Evolutionary conservation across 2,329 filamentous ascomycete genomes (phyloP), one percentile per base, ranked within the genome.

Genomic region (Juglanconis sp.): DNA sequence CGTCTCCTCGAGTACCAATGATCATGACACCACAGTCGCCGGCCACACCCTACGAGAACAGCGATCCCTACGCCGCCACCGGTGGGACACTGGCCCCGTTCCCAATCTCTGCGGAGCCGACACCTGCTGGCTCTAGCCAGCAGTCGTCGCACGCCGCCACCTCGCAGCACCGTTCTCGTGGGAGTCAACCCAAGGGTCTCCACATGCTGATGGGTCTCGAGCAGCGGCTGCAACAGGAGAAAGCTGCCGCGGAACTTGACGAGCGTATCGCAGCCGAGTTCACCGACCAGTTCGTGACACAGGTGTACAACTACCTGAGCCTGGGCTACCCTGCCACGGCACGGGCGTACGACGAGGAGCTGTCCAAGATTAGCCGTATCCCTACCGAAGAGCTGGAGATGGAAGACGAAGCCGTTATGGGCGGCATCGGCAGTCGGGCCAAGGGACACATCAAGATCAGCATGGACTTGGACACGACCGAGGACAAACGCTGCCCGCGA

Each of bases 221-320:
- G 56, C 81, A 83, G 64, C 77, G 78, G 17, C 71, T 84, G 15
- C 75, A 74, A 60, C 74, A 76, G 60, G 81, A 83, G 65, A 82
- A 82, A 69, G 77, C 73, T 5, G 74, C 75, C 11, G 78, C 76
- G 15, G 81, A 85, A 66, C 73, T 74, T 1, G 77, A 84, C 64
- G 81, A 82, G 55, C 80, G 81, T 67, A 83, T 87, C 62, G 70
- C 76, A 4, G 73, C 75, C 56, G 92, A 96, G 73, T 96, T 95
- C 68, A 81, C 88, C 63, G 91, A 96, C 71, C 80, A 80, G 3
- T 96, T 97, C 71, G 86, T 97, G 59, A 96, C 93, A 0, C 94
- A 98, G 74, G 93, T 98, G 7, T 98, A 96, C 81, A 97, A 98
- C 73, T 98, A 98, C 73, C 81, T 98, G 15, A 96, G 92, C 0